Evolutionary conservation across 2,329 filamentous ascomycete genomes (phyloP).

Genomic region (Neophaeococcomyces mojaviensis): DNA sequence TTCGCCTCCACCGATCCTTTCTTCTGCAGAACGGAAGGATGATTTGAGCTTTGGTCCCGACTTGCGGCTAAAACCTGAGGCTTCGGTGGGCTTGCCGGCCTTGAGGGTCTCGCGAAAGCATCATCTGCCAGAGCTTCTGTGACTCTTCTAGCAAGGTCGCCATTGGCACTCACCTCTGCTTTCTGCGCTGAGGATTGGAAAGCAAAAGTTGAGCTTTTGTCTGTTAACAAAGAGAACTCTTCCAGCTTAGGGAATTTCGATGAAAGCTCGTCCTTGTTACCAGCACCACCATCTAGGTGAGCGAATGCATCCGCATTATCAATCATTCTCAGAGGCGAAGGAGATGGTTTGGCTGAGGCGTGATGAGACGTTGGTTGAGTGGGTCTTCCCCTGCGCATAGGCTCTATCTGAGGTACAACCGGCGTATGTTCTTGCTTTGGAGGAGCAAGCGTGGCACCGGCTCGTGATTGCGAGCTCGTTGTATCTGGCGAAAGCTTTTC

Average conservation of each 20-base stretch:
- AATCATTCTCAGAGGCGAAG: slow-evolving; percentile 62
- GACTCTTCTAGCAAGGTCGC: slow-evolving; percentile 57
- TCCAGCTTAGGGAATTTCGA: slow-evolving; percentile 82
- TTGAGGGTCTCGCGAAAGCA: slow-evolving; percentile 56
- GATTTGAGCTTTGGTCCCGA: slow-evolving; percentile 22
- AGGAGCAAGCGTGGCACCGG: slow-evolving; percentile 77
- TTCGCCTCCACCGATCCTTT: slow-evolving; percentile 17
- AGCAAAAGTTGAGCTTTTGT: slow-evolving; percentile 74
- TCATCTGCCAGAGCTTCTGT: slow-evolving; percentile 75
- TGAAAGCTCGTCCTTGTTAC: slow-evolving; percentile 67
- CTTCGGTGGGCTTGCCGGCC: slow-evolving; percentile 26
- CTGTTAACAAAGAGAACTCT: slow-evolving; percentile 83
- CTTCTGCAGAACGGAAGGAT: slow-evolving; percentile 16
- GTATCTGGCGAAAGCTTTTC: slow-evolving; percentile 55
- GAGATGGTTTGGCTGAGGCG: slow-evolving; percentile 49
- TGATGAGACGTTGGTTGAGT: slow-evolving; percentile 42
- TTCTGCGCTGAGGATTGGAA: slow-evolving; percentile 57
- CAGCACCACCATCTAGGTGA: slow-evolving; percentile 65
- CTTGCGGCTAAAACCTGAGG: slow-evolving; percentile 25
- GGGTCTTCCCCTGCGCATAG: slow-evolving; percentile 84
- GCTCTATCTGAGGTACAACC: slow-evolving; percentile 77
- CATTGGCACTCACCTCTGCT: slow-evolving; percentile 38
- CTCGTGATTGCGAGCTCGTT: slow-evolving; percentile 51
- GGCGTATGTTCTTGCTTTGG: slow-evolving; percentile 52
- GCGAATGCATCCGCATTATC: slow-evolving; percentile 74